Percentiles rank a stretch among this genome's conserved stretches.
phyloP scores from a whole-genome alignment of 1,139 yeast genomes.

The Protomyces inouyei region DNA sequence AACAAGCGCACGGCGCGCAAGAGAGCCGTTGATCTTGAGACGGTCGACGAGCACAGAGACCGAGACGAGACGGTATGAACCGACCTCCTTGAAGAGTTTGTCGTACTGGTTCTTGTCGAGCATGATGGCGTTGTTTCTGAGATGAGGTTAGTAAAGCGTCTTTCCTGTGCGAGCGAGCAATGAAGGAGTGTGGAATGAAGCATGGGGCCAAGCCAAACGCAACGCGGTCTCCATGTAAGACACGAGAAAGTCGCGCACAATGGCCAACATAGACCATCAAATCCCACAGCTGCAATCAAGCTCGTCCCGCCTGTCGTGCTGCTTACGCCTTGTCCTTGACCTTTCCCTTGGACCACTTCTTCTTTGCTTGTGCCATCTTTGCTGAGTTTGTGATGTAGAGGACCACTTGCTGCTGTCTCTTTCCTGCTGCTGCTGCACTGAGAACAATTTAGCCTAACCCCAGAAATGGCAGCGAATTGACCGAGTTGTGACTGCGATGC shows the following conservation, averaged over 20 bases:
- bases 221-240: too few relatives aligned
- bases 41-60: conserved; percentile 98
- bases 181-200: too few relatives aligned
- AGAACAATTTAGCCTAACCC: too few relatives aligned
- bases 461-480: too few relatives aligned
- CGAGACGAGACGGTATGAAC: conserved; percentile 97
- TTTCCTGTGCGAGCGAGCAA: too few relatives aligned
- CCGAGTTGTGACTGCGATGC: too few relatives aligned
- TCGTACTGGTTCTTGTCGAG: conserved; percentile 98
- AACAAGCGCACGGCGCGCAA: conserved; percentile 96
- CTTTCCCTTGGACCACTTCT: conserved; percentile 99
- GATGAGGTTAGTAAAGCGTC: neutral
- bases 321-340: conserved; percentile 98
- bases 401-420: too few relatives aligned
- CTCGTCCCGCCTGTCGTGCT: neutral
- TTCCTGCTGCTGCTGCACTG: too few relatives aligned
- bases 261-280: too few relatives aligned
- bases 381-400: neutral
- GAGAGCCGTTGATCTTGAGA: conserved; percentile 98
- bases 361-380: conserved; percentile 37
- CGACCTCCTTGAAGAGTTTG: conserved; percentile 98
- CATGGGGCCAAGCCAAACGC: too few relatives aligned
- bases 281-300: neutral
- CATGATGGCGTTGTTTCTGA: conserved; percentile 67
- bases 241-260: too few relatives aligned